A percentile compares a stretch with the other conserved stretches of the same genome.
These are phyloP conservation scores for Triglochin maritima DNA, from an alignment of 106 monocot species.

Conservation along the genomic window DNA sequence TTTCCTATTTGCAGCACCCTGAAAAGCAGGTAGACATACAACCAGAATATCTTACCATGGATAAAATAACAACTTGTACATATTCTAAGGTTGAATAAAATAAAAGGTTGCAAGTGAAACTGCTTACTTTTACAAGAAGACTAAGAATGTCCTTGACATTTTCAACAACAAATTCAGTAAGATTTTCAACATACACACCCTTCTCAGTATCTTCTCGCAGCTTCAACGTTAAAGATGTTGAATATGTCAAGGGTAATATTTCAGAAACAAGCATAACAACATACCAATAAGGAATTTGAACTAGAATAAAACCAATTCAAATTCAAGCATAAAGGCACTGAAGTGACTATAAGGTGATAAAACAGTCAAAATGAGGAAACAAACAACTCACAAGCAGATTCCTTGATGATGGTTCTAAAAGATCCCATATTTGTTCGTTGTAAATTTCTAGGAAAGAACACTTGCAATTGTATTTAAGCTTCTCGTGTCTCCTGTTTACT, in stretches of 20 bases:
- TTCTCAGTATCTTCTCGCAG: conserved; percentile 65
- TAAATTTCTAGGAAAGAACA: conserved; percentile 97
- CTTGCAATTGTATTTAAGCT: conserved; percentile 79
- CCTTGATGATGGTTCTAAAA: conserved; percentile 83
- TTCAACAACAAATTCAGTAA: conserved; percentile 71
- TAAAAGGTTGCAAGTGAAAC: no score
- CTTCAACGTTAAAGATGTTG: conserved; percentile 17
- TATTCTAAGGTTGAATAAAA: no score
- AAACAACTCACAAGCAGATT: conserved; percentile 59
- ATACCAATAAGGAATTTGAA: no score
- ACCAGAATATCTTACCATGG: no score
- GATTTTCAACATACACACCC: conserved; percentile 88
- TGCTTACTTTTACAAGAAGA: conserved; percentile 61
- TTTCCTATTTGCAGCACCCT: conserved; percentile 91
- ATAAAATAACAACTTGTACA: no score
- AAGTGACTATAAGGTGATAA: no score
- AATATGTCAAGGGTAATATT: neutral
- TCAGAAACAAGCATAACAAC: no score
- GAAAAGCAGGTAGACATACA: neutral
- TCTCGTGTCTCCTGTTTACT: conserved; percentile 86
- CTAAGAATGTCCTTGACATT: conserved; percentile 68
- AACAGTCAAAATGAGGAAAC: neutral
- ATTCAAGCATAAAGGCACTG: no score
- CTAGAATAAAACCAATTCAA: no score
- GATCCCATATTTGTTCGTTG: conserved; percentile 96